These are phyloP conservation scores for Drosera capensis DNA, from an alignment of 148 eudicot species.

Conservation along the genomic window DNA sequence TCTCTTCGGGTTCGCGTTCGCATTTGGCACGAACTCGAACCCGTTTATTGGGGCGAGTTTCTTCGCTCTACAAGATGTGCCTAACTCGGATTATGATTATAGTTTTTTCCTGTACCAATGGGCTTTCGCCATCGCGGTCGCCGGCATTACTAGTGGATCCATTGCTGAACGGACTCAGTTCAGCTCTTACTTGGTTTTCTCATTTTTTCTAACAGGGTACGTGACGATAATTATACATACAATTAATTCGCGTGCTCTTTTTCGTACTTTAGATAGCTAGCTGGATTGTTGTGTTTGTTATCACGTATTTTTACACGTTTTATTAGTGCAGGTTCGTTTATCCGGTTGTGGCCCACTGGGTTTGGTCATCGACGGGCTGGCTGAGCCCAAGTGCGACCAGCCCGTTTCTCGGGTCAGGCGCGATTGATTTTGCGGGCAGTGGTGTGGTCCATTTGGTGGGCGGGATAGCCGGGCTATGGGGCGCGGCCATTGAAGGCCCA, in stretches of 20 bases:
- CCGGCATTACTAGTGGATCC: constrained; percentile 59
- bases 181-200: constrained; percentile 43
- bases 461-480: constrained; percentile 60
- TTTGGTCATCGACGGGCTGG: constrained; percentile 61
- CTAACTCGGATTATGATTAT: constrained; percentile 27
- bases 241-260: too few species aligned
- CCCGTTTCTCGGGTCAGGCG: constrained; percentile 42
- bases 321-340: too few species aligned
- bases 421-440: constrained; percentile 58
- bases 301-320: too few species aligned
- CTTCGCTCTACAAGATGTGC: constrained; percentile 41
- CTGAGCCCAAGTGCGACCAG: constrained; percentile 24
- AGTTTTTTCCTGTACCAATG: constrained; percentile 59
- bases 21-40: constrained; percentile 42
- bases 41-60: constrained; percentile 40
- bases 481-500: constrained; percentile 47
- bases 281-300: too few species aligned
- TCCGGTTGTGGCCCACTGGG: constrained; percentile 60
- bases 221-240: too few species aligned
- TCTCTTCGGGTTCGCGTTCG: constrained; percentile 59
- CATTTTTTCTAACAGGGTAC: constrained; percentile 39
- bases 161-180: constrained; percentile 66
- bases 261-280: too few species aligned
- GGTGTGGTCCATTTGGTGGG: constrained; percentile 69
- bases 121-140: constrained; percentile 69